Percentiles rank a stretch among this genome's conserved stretches.
Conservation (phyloP, 2,329 filamentous ascomycete species). For the Penicillium sp. region DNA sequence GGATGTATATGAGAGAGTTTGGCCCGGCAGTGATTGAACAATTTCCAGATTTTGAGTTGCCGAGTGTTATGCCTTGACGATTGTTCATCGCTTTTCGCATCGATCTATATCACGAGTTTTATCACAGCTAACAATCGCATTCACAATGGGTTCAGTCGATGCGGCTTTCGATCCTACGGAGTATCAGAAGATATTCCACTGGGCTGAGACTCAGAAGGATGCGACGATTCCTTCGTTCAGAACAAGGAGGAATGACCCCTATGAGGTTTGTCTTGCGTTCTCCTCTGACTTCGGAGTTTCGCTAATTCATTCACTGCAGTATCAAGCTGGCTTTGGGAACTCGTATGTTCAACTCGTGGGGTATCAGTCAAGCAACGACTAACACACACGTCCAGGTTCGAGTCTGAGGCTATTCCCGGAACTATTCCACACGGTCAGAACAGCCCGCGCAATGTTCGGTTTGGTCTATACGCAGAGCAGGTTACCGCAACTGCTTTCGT, state of each 20-base stretch:
- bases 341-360: slow-evolving; percentile 33
- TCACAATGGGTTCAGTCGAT: slow-evolving; percentile 33
- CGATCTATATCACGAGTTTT: neutral
- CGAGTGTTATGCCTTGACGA: no score
- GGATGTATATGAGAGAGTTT: slow-evolving; percentile 16
- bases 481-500: slow-evolving; percentile 66
- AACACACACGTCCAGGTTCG: slow-evolving; percentile 38
- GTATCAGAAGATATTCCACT: slow-evolving; percentile 60
- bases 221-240: slow-evolving; percentile 60
- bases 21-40: neutral
- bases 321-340: slow-evolving; percentile 64
- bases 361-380: slow-evolving; percentile 31
- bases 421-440: slow-evolving; percentile 46
- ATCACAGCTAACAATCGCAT: neutral
- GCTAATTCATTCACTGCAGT: slow-evolving; percentile 38
- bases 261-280: slow-evolving; percentile 47
- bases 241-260: slow-evolving; percentile 59
- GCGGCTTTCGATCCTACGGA: slow-evolving; percentile 40
- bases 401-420: slow-evolving; percentile 45
- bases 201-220: slow-evolving; percentile 66
- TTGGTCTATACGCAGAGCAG: slow-evolving; percentile 47
- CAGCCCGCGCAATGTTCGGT: slow-evolving; percentile 43
- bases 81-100: neutral
- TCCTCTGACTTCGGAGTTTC: slow-evolving; percentile 32
- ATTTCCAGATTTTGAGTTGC: neutral